Evolutionary conservation across 495 filamentous ascomycete species (phyloP), one percentile per base, ranked within the genome.

Genomic region (Choiromyces venosus): DNA sequence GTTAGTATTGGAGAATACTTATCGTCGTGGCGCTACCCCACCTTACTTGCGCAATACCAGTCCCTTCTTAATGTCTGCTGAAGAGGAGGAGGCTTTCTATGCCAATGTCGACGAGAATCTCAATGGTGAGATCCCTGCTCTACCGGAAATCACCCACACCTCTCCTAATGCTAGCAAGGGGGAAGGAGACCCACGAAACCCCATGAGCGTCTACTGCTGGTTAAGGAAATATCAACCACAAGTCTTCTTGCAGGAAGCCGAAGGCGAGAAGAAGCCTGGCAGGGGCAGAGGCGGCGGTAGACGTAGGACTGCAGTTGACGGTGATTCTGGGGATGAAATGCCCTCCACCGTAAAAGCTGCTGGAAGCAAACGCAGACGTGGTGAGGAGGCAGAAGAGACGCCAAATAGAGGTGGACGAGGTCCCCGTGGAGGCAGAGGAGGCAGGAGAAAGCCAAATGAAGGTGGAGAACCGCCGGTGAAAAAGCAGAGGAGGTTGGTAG

Each of bases 201-300:
- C 91, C 0, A 89, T 91, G 46, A 93, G 90, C 37, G 92, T 96
- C 2, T 92, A 93, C 84, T 95, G 94, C 82, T 97, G 94, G 94
- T 84, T 97, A 35, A 88, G 92, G 42, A 88, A 89, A 72, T 88
- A 96, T 79, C 91, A 93, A 71, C 93, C 93, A 0, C 88, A 93
- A 72, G 90, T 91, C 33, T 95, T 94, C 83, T 83, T 96, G 0
- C 91, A 94, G 80, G 92, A 94, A 77, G 90, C 89, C 69, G 92
- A 94, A 80, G 80, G 84, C 25, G 88, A 88, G 12, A 89, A 90
- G 71, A 90, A 90, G 77, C 87, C 88, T 18, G 29, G 67, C 7
- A 37, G 83, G 75, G 67, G 83, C 80, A 67, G 84, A 79, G 81
- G 84, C 73, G 81, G 82, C 56, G 78, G 84, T 42, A 78, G 84